Percentiles rank a stretch among this genome's conserved stretches.
phyloP scores from a whole-genome alignment of 1,284 basidiomycete species.

The Cryptococcus sp. region DNA sequence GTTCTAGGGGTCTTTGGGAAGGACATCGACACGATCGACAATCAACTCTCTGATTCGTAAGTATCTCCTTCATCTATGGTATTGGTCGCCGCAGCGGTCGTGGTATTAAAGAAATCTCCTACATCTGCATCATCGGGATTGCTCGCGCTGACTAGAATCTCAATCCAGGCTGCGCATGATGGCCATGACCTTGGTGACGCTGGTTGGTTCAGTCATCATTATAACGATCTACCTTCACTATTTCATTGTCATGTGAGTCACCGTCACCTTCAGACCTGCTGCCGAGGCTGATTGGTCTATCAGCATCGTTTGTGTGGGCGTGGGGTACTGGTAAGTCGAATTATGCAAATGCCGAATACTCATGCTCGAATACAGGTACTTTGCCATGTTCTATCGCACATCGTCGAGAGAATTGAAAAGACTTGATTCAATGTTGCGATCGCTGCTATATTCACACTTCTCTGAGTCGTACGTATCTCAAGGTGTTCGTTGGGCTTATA shows the following conservation, averaged over 20 bases:
- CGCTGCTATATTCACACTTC: slow-evolving; percentile 75
- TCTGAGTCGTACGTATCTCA: slow-evolving; percentile 63
- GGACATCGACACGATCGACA: slow-evolving; percentile 58
- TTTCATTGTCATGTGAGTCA: slow-evolving; percentile 58
- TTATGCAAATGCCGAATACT: background rate
- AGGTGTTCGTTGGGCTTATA: slow-evolving; percentile 47
- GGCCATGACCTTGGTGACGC: slow-evolving; percentile 36
- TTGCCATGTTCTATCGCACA: slow-evolving; percentile 70
- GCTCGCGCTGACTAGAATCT: too few relatives aligned
- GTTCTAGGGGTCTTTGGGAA: slow-evolving; percentile 65
- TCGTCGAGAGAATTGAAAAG: slow-evolving; percentile 71
- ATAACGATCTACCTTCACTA: slow-evolving; percentile 71
- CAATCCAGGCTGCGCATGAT: slow-evolving; percentile 57
- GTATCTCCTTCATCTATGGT: too few relatives aligned
- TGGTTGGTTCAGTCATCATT: slow-evolving; percentile 65
- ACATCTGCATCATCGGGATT: too few relatives aligned
- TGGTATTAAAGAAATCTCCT: too few relatives aligned
- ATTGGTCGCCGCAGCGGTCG: too few relatives aligned
- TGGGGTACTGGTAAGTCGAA: slow-evolving; percentile 37
- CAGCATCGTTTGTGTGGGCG: slow-evolving; percentile 34
- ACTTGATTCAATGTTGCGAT: slow-evolving; percentile 66
- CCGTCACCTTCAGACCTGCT: background rate
- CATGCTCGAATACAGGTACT: slow-evolving; percentile 20
- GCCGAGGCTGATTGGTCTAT: background rate
- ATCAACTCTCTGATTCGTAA: slow-evolving; percentile 59